These are phyloP conservation scores for Lyophyllum shimeji DNA, from an alignment of 768 basidiomycete species.

Conservation along the genomic window DNA sequence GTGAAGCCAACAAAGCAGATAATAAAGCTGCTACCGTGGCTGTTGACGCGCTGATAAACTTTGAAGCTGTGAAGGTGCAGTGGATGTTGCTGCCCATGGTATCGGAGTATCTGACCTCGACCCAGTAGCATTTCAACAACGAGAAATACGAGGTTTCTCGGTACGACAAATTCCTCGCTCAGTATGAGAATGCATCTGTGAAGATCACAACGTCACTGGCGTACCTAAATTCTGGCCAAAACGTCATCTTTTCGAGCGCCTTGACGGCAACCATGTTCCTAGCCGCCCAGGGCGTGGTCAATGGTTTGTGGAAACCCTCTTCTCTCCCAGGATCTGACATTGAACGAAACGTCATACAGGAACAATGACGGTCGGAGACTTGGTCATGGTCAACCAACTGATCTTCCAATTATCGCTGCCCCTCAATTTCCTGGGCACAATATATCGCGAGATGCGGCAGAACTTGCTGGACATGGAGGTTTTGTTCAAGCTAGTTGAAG, in stretches of 20 bases:
- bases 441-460: slow-evolving; percentile 96
- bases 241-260: slow-evolving; percentile 92
- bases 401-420: slow-evolving; percentile 97
- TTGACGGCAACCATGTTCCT: slow-evolving; percentile 95
- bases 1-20: slow-evolving; percentile 94
- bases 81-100: neutral
- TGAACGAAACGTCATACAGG: slow-evolving; percentile 43
- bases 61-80: slow-evolving; percentile 94
- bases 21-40: slow-evolving; percentile 94
- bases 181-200: slow-evolving; percentile 89
- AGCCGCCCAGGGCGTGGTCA: slow-evolving; percentile 91
- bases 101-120: neutral
- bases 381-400: slow-evolving; percentile 99
- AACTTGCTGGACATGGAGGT: slow-evolving; percentile 97
- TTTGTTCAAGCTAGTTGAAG: slow-evolving; percentile 83
- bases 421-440: slow-evolving; percentile 94
- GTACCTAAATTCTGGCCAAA: slow-evolving; percentile 94
- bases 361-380: slow-evolving; percentile 96
- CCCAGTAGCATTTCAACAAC: slow-evolving; percentile 90
- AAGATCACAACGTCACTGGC: slow-evolving; percentile 96
- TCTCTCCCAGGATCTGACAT: neutral
- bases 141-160: slow-evolving; percentile 88
- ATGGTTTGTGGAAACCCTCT: slow-evolving; percentile 54
- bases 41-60: slow-evolving; percentile 96
- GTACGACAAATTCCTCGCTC: slow-evolving; percentile 85